Evolutionary conservation across 805 yeast species (phyloP).

Genomic region (Candida vaughaniae): DNA sequence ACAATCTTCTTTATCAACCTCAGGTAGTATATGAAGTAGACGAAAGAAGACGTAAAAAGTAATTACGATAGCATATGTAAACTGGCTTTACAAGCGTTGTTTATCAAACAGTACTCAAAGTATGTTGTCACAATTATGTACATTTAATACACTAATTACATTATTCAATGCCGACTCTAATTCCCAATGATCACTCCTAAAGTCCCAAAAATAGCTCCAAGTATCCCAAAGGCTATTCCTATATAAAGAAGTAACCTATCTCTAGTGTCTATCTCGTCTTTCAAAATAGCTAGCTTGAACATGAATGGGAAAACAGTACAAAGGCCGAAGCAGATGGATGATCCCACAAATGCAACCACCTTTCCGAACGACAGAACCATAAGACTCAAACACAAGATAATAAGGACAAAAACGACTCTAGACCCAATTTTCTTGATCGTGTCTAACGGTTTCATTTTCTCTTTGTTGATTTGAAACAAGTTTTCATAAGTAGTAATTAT

Average conservation of each 20-base stretch:
- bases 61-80: neutral
- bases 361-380: conserved; percentile 39
- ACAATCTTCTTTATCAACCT: conserved; percentile 49
- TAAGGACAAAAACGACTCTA: conserved; percentile 24
- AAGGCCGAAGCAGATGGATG: conserved; percentile 41
- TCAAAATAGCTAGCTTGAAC: conserved; percentile 29
- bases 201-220: conserved; percentile 4
- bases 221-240: conserved; percentile 4
- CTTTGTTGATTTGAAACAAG: conserved; percentile 13
- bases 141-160: neutral
- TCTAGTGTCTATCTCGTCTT: conserved; percentile 17
- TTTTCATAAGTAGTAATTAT: conserved; percentile 38
- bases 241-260: conserved; percentile 6
- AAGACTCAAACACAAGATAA: conserved; percentile 25
- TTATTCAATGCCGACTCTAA: no score
- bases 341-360: conserved; percentile 41
- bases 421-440: conserved; percentile 4
- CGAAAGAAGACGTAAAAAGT: conserved; percentile 9
- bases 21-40: conserved; percentile 16
- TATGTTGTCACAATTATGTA: no score
- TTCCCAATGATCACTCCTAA: conserved; percentile 6
- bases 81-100: conserved; percentile 11
- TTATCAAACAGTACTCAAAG: no score
- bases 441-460: conserved; percentile 1
- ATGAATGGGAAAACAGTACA: conserved; percentile 40